A percentile compares a stretch with the other conserved stretches of the same genome.
Evolutionary conservation across 78 protist genomes (phyloP).

Genomic region (Guillardia theta): DNA sequence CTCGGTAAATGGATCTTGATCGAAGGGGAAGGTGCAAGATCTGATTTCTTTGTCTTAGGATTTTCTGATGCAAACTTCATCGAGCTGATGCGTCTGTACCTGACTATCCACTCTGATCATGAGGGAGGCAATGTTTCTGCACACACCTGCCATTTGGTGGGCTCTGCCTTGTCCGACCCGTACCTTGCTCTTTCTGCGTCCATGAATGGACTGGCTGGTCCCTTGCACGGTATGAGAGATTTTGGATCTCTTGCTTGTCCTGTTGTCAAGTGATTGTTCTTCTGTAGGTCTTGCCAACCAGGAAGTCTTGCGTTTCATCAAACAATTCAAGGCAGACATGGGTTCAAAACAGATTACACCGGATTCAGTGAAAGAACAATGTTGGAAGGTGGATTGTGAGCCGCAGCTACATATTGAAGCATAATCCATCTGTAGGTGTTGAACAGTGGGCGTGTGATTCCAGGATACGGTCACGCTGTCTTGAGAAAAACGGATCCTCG

Average conservation of each 20-base stretch:
- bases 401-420: not conserved
- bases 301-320: slow-evolving; percentile 80
- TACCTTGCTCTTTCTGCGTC: slow-evolving; percentile 91
- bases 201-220: slow-evolving; percentile 57
- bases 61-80: slow-evolving; percentile 52
- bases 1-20: too few relatives aligned
- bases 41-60: not conserved
- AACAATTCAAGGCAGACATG: not conserved
- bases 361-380: not conserved
- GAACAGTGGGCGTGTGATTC: slow-evolving; percentile 76
- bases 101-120: slow-evolving; percentile 90
- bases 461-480: slow-evolving; percentile 98
- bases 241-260: too few relatives aligned
- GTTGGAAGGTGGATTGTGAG: not conserved
- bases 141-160: slow-evolving; percentile 91
- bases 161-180: slow-evolving; percentile 93
- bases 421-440: not conserved
- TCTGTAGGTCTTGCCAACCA: slow-evolving; percentile 98
- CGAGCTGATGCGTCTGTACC: slow-evolving; percentile 93
- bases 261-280: too few relatives aligned
- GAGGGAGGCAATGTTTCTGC: slow-evolving; percentile 82
- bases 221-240: slow-evolving; percentile 14
- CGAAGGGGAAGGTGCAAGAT: too few relatives aligned
- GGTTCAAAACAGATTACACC: not conserved
- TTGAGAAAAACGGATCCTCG: slow-evolving; percentile 91